Conservation (phyloP, 805 yeast genomes). For the Spathaspora boniae region DNA sequence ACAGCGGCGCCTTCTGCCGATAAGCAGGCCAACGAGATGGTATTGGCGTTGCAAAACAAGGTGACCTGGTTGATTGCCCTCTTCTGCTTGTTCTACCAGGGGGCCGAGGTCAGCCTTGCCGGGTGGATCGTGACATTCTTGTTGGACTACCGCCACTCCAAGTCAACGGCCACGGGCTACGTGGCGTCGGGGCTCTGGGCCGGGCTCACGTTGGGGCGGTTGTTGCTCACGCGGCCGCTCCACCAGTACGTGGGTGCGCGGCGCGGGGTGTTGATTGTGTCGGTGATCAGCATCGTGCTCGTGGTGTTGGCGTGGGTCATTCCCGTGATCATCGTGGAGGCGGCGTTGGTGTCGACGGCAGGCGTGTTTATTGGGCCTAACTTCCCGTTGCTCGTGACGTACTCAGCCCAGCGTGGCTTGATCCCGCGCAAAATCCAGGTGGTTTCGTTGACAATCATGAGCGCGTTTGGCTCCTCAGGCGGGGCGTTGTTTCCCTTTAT, state of each 20-base stretch:
- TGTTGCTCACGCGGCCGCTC: slow-evolving; percentile 42
- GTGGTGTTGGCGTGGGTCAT: slow-evolving; percentile 47
- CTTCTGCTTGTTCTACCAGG: slow-evolving; percentile 61
- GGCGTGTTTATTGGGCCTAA: slow-evolving; percentile 69
- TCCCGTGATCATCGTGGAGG: slow-evolving; percentile 42
- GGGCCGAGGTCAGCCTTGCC: slow-evolving; percentile 65
- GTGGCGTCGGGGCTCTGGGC: slow-evolving; percentile 71
- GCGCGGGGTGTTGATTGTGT: slow-evolving; percentile 37
- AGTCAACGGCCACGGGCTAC: slow-evolving; percentile 49
- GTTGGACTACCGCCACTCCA: slow-evolving; percentile 50
- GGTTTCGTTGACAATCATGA: slow-evolving; percentile 47
- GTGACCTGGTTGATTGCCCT: slow-evolving; percentile 48
- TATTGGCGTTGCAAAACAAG: slow-evolving; percentile 36
- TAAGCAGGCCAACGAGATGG: slow-evolving; percentile 19
- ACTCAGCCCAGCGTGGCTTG: slow-evolving; percentile 39
- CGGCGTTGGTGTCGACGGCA: slow-evolving; percentile 43
- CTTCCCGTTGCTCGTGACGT: slow-evolving; percentile 50
- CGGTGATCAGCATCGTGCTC: slow-evolving; percentile 31
- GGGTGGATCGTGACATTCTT: slow-evolving; percentile 70
- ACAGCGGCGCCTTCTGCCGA: neutral
- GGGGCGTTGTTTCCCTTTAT: slow-evolving; percentile 56
- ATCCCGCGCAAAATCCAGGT: slow-evolving; percentile 51
- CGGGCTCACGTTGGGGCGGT: slow-evolving; percentile 64
- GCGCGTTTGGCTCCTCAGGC: slow-evolving; percentile 56
- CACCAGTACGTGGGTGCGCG: slow-evolving; percentile 42